Evolutionary conservation across 371 early-diverging fungal species (phyloP), one percentile per base, ranked within the genome.

Genomic region (Modicella reniformis): DNA sequence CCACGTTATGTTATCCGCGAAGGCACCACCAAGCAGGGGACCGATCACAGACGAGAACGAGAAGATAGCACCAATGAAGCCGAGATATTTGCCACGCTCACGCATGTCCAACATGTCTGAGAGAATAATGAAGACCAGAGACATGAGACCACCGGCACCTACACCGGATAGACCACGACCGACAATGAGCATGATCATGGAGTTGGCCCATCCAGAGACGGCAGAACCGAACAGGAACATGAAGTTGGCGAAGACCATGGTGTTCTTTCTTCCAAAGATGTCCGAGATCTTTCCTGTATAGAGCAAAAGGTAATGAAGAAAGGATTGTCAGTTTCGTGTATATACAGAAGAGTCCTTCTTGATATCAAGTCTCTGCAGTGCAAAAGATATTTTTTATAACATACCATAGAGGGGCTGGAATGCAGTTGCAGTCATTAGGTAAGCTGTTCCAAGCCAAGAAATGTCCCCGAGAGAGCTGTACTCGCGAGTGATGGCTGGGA

Each of bases 121-220:
- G 34, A 94, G 88, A 57, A 93, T 89, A 49, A 93, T 87, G 54
- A 93, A 81, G 23, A 85, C 86, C 63, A 92, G 75, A 10, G 89
- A 83, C 30, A 91, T 81, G 12, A 94, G 75, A 5, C 95, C 94
- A 23, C 91, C 91, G 30, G 94, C 95, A 41, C 97, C 96, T 33
- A 92, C 69, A 25, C 94, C 94, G 12, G 93, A 88, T 32, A 93
- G 67, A 3, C 90, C 92, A 52, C 95, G 62, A 10, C 88, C 90
- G 25, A 87, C 74, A 25, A 95, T 95, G 21, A 97, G 84, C 74
- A 80, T 75, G 23, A 58, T 74, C 62, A 91, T 75, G 37, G 77
- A 81, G 15, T 67, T 81, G 0, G 90, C 85, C 61, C 86, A 83
- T 58, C 90, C 91, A 37, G 90, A 87, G 50, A 86, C 57, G 7